phyloP scores from a whole-genome alignment of 768 basidiomycete genomes.

The Tulasnella sp. region DNA sequence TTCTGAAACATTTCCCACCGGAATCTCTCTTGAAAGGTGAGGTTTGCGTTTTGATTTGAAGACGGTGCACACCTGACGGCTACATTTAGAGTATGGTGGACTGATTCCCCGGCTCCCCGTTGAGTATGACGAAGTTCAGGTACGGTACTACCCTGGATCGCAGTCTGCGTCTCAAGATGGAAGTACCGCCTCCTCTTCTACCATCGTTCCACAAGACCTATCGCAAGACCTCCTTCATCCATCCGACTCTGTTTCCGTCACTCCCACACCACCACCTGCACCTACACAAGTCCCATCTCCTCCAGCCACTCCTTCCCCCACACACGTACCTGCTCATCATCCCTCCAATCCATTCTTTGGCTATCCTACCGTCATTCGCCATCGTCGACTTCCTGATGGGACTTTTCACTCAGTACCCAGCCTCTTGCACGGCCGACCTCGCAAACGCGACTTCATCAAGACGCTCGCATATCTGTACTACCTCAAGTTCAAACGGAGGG shows the following conservation, averaged over 20 bases:
- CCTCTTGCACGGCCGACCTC: slow-evolving; percentile 12
- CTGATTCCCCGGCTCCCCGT: not conserved
- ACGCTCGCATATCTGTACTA: slow-evolving; percentile 12
- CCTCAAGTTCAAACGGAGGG: not conserved
- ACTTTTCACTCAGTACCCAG: not conserved
- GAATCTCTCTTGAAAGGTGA: slow-evolving; percentile 15
- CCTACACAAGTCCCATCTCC: not conserved
- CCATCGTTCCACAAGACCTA: not conserved
- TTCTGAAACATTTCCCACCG: slow-evolving; percentile 5
- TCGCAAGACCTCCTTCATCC: not conserved
- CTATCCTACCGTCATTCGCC: slow-evolving; percentile 14
- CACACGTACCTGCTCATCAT: slow-evolving; percentile 2
- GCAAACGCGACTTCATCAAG: slow-evolving; percentile 15
- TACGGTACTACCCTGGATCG: not conserved
- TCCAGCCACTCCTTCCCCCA: not conserved
- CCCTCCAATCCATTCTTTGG: slow-evolving; percentile 17
- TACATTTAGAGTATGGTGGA: slow-evolving; percentile 10
- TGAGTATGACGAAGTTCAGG: slow-evolving; percentile 6
- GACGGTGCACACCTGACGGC: not conserved
- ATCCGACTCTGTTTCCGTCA: not conserved
- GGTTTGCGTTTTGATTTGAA: not conserved
- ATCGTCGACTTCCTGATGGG: not conserved
- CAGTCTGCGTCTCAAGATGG: not conserved
- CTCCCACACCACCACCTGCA: not conserved
- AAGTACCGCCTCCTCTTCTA: not conserved